Conservation (phyloP, 2,329 filamentous ascomycete species). For the Trichoderma endophyticum region DNA sequence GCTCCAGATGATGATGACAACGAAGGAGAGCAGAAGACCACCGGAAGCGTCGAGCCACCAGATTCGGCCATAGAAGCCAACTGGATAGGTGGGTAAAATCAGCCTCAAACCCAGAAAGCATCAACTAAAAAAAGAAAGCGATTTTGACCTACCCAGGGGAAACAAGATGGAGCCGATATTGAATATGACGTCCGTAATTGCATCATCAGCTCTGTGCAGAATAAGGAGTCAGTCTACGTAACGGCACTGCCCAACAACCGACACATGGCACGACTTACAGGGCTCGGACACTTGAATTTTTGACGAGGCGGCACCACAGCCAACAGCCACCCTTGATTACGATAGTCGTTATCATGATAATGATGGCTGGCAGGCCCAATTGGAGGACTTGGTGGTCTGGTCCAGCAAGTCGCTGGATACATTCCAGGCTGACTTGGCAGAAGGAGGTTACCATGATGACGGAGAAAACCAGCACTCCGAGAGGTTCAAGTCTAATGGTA, state of each 20-base stretch:
- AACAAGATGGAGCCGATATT: slow-evolving; percentile 88
- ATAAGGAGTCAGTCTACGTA: slow-evolving; percentile 18
- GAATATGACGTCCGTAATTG: slow-evolving; percentile 77
- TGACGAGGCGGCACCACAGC: slow-evolving; percentile 83
- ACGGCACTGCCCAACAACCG: neutral
- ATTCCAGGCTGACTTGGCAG: slow-evolving; percentile 71
- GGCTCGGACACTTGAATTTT: slow-evolving; percentile 81
- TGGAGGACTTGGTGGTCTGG: slow-evolving; percentile 66
- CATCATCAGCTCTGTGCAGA: slow-evolving; percentile 45
- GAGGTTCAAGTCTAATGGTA: slow-evolving; percentile 62
- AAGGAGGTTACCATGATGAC: slow-evolving; percentile 86
- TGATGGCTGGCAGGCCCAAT: slow-evolving; percentile 67
- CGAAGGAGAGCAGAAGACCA: slow-evolving; percentile 71
- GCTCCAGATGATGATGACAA: slow-evolving; percentile 79
- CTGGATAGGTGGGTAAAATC: slow-evolving; percentile 30
- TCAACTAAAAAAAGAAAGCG: neutral
- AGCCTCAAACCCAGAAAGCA: neutral
- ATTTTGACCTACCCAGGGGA: slow-evolving; percentile 57
- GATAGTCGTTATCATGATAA: slow-evolving; percentile 78
- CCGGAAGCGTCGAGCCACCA: slow-evolving; percentile 85
- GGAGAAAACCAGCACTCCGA: slow-evolving; percentile 78
- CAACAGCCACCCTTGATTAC: slow-evolving; percentile 79
- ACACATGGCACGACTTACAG: slow-evolving; percentile 45
- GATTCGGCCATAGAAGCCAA: slow-evolving; percentile 70
- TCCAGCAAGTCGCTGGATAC: slow-evolving; percentile 59